phyloP scores from a whole-genome alignment of 352 stramenopile species.

The Pythium utonaiense region DNA sequence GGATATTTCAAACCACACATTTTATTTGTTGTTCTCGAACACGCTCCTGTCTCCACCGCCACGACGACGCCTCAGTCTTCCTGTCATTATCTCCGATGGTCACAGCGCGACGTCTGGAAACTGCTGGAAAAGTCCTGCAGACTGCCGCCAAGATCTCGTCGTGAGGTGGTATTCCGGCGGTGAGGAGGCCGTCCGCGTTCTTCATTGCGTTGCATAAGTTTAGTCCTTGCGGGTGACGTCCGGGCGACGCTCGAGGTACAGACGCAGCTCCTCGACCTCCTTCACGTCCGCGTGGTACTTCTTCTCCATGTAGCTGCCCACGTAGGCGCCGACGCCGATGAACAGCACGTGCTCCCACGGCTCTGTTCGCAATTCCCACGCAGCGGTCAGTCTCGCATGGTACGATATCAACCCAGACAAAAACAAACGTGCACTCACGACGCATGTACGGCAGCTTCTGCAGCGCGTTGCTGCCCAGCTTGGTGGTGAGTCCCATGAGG shows the following conservation, averaged over 20 bases:
- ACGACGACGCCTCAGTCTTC: background rate
- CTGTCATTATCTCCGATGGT: no score
- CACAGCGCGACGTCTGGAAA: no score
- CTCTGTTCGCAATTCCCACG: conserved; percentile 32
- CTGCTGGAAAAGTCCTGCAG: background rate
- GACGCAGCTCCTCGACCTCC: conserved; percentile 71
- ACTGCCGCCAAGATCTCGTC: background rate
- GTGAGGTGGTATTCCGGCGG: conserved; percentile 5
- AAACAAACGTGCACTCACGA: conserved; percentile 39
- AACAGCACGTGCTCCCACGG: conserved; percentile 81
- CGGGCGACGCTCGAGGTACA: conserved; percentile 63
- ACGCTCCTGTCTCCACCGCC: background rate
- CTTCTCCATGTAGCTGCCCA: conserved; percentile 64
- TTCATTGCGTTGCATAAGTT: conserved; percentile 23
- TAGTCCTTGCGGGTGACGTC: conserved; percentile 49
- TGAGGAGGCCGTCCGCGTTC: background rate
- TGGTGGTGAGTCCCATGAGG: conserved; percentile 76
- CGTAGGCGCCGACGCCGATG: conserved; percentile 55
- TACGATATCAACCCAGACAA: background rate
- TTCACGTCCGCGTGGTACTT: conserved; percentile 73
- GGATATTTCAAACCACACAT: conserved; percentile 4
- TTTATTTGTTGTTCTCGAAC: background rate
- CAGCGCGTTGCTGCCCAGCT: conserved; percentile 77
- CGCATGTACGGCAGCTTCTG: conserved; percentile 84
- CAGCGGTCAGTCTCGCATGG: background rate